phyloP scores from a whole-genome alignment of 1,284 basidiomycete genomes.

The Dichomitus squalens region DNA sequence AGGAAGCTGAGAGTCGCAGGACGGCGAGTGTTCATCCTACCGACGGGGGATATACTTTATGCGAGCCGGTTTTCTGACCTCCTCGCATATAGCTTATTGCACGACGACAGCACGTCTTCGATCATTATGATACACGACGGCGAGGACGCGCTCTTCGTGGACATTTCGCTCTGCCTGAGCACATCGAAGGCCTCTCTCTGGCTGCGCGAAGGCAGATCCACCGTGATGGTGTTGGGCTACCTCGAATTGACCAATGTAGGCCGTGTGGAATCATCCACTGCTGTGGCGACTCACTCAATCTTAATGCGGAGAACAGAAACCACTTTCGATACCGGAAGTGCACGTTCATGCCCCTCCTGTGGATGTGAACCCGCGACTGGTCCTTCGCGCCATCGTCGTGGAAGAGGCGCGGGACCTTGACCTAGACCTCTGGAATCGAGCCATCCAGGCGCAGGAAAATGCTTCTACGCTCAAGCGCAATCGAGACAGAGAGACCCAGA shows the following conservation, averaged over 20 bases:
- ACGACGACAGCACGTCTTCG: slow-evolving; percentile 22
- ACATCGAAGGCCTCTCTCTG: slow-evolving; percentile 38
- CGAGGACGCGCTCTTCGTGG: slow-evolving; percentile 50
- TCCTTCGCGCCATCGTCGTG: slow-evolving; percentile 54
- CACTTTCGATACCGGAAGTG: slow-evolving; percentile 18
- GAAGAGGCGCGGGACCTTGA: slow-evolving; percentile 48
- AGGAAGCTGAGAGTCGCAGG: slow-evolving; percentile 26
- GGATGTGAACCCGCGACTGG: slow-evolving; percentile 40
- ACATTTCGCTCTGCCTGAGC: slow-evolving; percentile 52
- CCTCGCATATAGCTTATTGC: slow-evolving; percentile 8
- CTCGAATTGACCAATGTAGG: slow-evolving; percentile 50
- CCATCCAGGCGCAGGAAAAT: slow-evolving; percentile 28
- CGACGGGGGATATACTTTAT: neutral
- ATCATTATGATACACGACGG: slow-evolving; percentile 50
- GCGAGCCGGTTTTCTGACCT: neutral
- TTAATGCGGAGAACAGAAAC: slow-evolving; percentile 4
- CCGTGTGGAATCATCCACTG: neutral
- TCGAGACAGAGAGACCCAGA: neutral
- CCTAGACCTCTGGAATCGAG: slow-evolving; percentile 46
- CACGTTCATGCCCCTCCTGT: slow-evolving; percentile 21
- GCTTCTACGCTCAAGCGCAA: neutral
- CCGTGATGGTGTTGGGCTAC: slow-evolving; percentile 56
- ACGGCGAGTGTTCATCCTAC: slow-evolving; percentile 7
- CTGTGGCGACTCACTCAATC: neutral
- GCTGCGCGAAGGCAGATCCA: slow-evolving; percentile 52